Evolutionary conservation across 192 early-diverging fungal genomes (phyloP), one percentile per base, ranked within the genome.

Genomic region (Piromyces sp.): DNA sequence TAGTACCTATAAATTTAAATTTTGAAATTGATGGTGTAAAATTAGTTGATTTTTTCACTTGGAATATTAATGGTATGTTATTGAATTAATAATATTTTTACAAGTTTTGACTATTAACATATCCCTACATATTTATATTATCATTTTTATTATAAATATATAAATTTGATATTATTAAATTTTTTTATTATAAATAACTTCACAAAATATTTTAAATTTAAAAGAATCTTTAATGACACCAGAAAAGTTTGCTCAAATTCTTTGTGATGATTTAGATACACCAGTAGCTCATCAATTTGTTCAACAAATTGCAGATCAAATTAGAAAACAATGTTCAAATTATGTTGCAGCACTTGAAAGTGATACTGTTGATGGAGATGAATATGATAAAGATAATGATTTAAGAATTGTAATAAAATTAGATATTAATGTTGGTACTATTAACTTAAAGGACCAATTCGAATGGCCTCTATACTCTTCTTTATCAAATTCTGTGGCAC

Each of bases 391-490:
- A n/a, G 51, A 68, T n/a, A 68, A 28, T n/a, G 51, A 68, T 68
- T 68, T 68, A 68, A 68, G 51, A n/a, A 68, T 68, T 68, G 9
- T 68, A n/a, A 68, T 88, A 17, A 84, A 94, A 89, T 87, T 97
- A 30, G 95, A 97, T 86, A 81, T 97, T 28, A 92, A 97, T 84
- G 93, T 96, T 2, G 95, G 94, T 29, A 86, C 92, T 79, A 85
- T 94, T 28, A 91, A 95, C 84, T 84, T 96, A 42, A 87, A 92
- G n/a, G 96, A 98, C 84, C 90, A 92, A 15, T 93, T 98, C 82
- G 96, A 97, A 88, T 98, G 96, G 96, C 95, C 96, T 79, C 87
- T 97, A 26, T 88, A 87, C 29, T 89, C 91, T 30, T 85, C 89
- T 78, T 78, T 88, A 83, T 85, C 83, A 83, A 40, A 28, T 84